These are phyloP conservation scores for Lasiodiplodia gonubiensis DNA, from an alignment of 2,329 filamentous ascomycete genomes.

Conservation along the genomic window DNA sequence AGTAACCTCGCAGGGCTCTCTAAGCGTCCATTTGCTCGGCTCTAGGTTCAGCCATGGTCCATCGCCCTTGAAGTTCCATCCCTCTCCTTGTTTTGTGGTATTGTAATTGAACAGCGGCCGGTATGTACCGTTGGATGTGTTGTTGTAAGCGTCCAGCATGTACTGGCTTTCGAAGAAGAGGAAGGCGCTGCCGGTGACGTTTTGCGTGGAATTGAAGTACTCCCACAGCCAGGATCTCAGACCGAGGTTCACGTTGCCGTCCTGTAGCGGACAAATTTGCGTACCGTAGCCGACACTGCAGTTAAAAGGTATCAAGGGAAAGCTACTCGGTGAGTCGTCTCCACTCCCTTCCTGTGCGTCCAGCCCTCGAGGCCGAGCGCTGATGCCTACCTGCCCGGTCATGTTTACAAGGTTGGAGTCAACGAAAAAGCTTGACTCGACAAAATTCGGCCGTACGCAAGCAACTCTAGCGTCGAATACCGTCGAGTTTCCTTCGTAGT, in stretches of 20 bases:
- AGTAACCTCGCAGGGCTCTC: not conserved
- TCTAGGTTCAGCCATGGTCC: conserved; percentile 9
- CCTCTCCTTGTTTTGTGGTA: not conserved
- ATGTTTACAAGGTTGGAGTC: conserved; percentile 1
- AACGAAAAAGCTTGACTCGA: not conserved
- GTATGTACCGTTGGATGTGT: conserved; percentile 5
- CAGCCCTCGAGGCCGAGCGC: not conserved
- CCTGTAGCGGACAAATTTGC: conserved; percentile 1
- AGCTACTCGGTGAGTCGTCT: not conserved
- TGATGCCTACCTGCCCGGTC: not conserved
- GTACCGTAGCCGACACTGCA: conserved; percentile 8
- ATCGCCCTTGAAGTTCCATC: not conserved
- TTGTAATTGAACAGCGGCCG: not conserved
- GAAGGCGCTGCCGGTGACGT: not conserved
- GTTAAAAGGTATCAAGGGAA: not conserved
- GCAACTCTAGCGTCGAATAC: conserved; percentile 9
- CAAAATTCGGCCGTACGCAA: conserved; percentile 6
- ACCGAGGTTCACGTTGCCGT: not conserved
- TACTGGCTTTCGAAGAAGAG: conserved; percentile 11
- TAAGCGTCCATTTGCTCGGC: conserved; percentile 1
- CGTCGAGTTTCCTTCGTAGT: not conserved
- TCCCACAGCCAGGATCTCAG: conserved; percentile 1
- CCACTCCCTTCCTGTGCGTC: not conserved
- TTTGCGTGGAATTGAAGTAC: conserved; percentile 9
- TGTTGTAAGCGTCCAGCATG: not conserved